phyloP scores from a whole-genome alignment of 805 yeast species.

The Saccharomyces paradoxus region DNA sequence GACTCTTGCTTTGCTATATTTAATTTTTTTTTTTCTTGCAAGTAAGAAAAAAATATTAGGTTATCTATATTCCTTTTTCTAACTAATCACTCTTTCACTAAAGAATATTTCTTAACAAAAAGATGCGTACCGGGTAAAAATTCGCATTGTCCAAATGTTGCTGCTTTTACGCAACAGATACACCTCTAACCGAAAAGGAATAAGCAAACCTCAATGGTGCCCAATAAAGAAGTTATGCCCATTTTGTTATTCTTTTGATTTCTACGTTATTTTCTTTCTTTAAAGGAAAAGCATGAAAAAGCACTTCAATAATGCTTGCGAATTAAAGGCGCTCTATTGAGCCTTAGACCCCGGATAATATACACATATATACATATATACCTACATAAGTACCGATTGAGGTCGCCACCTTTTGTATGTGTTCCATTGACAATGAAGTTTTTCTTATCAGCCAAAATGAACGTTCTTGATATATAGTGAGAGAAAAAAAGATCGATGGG shows the following conservation, averaged over 20 bases:
- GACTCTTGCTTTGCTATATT: background rate
- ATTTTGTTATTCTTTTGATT: too few relatives aligned
- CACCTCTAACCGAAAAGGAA: background rate
- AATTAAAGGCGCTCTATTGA: background rate
- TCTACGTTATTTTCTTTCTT: too few relatives aligned
- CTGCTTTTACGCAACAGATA: background rate
- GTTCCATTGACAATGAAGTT: background rate
- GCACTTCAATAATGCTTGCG: background rate
- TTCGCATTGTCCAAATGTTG: background rate
- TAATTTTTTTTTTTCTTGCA: background rate
- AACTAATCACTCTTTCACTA: background rate
- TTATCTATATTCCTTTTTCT: background rate
- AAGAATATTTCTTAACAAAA: background rate
- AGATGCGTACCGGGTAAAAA: background rate
- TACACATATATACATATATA: background rate
- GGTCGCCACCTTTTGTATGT: background rate
- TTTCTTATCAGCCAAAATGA: background rate
- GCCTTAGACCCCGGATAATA: background rate
- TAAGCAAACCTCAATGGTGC: background rate
- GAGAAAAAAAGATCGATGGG: background rate
- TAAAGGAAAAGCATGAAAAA: background rate
- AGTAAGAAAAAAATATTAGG: background rate
- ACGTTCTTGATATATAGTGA: background rate
- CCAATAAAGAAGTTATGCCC: background rate
- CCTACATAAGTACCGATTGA: background rate